phyloP scores from a whole-genome alignment of 2,329 filamentous ascomycete species.

The Pseudogymnoascus sp. region DNA sequence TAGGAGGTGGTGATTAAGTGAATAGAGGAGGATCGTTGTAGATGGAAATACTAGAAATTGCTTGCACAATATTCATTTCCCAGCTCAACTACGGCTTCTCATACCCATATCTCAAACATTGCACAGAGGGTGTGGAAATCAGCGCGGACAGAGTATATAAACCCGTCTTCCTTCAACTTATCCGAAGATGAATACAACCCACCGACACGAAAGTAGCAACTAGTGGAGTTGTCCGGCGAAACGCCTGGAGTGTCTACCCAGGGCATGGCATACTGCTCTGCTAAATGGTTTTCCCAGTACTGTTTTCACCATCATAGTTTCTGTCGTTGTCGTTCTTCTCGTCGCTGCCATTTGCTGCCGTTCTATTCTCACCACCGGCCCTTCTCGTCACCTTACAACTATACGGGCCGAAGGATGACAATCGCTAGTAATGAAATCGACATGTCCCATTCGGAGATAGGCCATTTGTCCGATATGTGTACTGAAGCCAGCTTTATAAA shows the following conservation, averaged over 20 bases:
- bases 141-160: neutral
- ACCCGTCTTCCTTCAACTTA: neutral
- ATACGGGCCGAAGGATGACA: neutral
- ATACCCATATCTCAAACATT: neutral
- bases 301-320: neutral
- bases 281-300: neutral
- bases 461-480: too few species aligned
- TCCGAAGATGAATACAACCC: neutral
- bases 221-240: neutral
- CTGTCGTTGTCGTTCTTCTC: neutral
- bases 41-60: neutral
- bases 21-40: neutral
- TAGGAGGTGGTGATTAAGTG: neutral
- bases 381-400: neutral
- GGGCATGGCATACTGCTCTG: neutral
- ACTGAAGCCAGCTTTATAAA: too few species aligned
- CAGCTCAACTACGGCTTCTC: neutral
- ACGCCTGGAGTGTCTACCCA: neutral
- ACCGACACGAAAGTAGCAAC: too few species aligned
- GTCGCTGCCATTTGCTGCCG: neutral
- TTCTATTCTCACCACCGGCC: neutral
- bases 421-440: neutral
- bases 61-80: neutral
- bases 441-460: too few species aligned
- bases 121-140: neutral